Conservation (phyloP, 352 stramenopile genomes). For the Discostella stelligera region DNA sequence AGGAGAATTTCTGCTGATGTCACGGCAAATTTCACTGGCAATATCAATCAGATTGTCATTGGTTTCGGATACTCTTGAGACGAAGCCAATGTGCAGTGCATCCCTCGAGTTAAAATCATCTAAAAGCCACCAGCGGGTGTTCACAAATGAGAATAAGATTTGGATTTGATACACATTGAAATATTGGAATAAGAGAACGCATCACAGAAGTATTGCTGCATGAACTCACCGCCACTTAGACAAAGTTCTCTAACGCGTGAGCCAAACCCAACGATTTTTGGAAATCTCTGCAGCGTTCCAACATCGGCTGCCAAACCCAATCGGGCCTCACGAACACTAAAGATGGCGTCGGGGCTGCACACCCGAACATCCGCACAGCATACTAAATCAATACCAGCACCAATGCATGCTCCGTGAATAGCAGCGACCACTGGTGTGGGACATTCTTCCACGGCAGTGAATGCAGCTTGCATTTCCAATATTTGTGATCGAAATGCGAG, state of each 20-base stretch:
- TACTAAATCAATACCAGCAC: conserved; percentile 66
- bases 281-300: conserved; percentile 74
- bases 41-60: conserved; percentile 36
- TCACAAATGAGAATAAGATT: conserved; percentile 1
- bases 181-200: neutral
- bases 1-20: conserved; percentile 66
- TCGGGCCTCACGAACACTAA: conserved; percentile 66
- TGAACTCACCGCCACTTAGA: conserved; percentile 56
- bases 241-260: conserved; percentile 71
- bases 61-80: conserved; percentile 51
- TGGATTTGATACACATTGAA: conserved; percentile 2
- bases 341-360: conserved; percentile 52
- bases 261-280: conserved; percentile 67
- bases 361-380: conserved; percentile 69
- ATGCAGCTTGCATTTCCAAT: conserved; percentile 69
- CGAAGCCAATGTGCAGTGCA: conserved; percentile 67
- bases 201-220: neutral
- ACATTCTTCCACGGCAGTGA: conserved; percentile 71
- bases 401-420: conserved; percentile 73
- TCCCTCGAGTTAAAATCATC: conserved; percentile 62
- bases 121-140: neutral
- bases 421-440: conserved; percentile 68
- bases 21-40: conserved; percentile 47
- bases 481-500: conserved; percentile 70
- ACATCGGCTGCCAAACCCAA: conserved; percentile 75